phyloP scores from a whole-genome alignment of 176 grass and related monocot species.

The Avena atlantica region DNA sequence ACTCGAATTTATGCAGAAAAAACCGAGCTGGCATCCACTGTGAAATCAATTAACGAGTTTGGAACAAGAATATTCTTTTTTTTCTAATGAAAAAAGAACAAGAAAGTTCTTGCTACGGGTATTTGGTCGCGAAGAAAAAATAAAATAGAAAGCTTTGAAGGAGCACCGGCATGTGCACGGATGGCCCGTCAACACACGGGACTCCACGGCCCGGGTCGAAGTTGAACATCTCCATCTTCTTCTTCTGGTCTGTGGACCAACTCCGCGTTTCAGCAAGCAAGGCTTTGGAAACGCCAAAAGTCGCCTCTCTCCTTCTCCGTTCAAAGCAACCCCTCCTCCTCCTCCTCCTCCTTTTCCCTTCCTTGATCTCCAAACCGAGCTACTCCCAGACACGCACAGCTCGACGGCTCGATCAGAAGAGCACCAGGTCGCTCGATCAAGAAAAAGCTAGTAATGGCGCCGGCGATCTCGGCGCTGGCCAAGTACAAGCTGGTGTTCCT shows the following conservation, averaged over 20 bases:
- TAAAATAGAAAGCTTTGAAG: background rate
- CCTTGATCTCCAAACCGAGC: constrained; percentile 18
- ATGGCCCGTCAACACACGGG: background rate
- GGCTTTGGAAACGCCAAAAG: constrained; percentile 49
- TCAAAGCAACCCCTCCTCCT: constrained; percentile 38
- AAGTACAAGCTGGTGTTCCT: constrained; percentile 92
- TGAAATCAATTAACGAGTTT: background rate
- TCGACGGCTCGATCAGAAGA: background rate
- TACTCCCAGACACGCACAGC: background rate
- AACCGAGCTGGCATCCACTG: background rate
- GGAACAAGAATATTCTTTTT: background rate
- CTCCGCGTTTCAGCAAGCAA: background rate
- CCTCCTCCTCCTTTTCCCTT: background rate
- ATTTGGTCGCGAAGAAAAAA: background rate
- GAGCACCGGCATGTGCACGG: background rate
- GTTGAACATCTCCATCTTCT: background rate
- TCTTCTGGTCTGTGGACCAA: background rate
- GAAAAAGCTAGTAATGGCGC: constrained; percentile 13
- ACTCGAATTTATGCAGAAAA: background rate
- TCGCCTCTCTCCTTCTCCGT: constrained; percentile 43
- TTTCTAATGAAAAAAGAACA: background rate
- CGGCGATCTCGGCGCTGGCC: constrained; percentile 72
- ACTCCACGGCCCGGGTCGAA: background rate
- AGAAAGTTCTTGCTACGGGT: background rate
- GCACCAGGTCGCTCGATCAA: background rate